These are phyloP conservation scores for Fraxinus greggii DNA, from an alignment of 305 asterid genomes.

Conservation along the genomic window DNA sequence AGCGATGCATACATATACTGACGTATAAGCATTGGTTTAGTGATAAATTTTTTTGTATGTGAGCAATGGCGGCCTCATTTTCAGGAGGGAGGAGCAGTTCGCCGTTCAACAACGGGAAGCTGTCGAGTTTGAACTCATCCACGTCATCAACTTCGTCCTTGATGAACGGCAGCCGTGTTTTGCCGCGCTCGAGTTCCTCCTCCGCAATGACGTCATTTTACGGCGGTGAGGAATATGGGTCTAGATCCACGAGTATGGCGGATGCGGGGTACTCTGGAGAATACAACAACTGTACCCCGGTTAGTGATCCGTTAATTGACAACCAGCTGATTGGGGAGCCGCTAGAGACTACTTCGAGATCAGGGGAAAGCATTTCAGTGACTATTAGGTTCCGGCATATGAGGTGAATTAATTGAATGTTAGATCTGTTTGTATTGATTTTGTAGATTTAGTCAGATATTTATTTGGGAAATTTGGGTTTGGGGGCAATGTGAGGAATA, in stretches of 20 bases:
- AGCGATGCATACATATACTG: constrained; percentile 13
- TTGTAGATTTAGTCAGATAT: constrained; percentile 21
- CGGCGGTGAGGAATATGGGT: constrained; percentile 52
- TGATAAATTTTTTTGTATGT: background rate
- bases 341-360: constrained; percentile 55
- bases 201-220: constrained; percentile 55
- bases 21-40: constrained; percentile 16
- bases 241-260: constrained; percentile 70
- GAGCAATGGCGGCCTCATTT: constrained; percentile 78
- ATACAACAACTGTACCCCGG: constrained; percentile 47
- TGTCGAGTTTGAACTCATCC: constrained; percentile 74
- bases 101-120: constrained; percentile 54
- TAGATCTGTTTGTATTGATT: constrained; percentile 50
- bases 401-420: constrained; percentile 54
- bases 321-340: constrained; percentile 70
- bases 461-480: constrained; percentile 17
- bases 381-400: constrained; percentile 91
- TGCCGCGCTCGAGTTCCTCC: constrained; percentile 67
- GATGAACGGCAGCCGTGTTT: constrained; percentile 55
- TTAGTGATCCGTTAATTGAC: constrained; percentile 59
- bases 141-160: constrained; percentile 78
- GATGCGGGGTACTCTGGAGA: constrained; percentile 37
- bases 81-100: constrained; percentile 84
- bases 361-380: constrained; percentile 89
- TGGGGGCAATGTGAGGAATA: constrained; percentile 25